Conservation (phyloP, 352 stramenopile genomes). For the Hyaloperonospora arabidopsidis region DNA sequence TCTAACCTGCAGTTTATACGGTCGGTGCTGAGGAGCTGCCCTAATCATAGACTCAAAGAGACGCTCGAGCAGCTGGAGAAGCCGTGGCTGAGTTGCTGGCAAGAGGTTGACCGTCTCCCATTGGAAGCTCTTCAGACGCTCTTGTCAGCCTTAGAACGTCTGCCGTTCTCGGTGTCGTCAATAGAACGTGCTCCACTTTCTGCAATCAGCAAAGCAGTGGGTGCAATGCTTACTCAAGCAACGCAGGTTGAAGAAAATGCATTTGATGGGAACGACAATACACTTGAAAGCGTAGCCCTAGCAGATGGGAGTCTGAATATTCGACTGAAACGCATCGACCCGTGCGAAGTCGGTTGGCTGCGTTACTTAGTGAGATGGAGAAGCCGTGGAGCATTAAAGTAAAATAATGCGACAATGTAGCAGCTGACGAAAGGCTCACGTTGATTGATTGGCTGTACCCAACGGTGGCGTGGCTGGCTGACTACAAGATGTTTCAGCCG, state of each 20-base stretch:
- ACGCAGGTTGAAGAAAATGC: conserved; percentile 8
- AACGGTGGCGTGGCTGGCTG: conserved; percentile 60
- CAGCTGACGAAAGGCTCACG: neutral
- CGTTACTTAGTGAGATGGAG: conserved; percentile 56
- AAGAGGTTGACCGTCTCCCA: conserved; percentile 26
- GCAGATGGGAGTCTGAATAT: conserved; percentile 37
- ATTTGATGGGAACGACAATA: conserved; percentile 34
- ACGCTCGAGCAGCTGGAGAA: conserved; percentile 27
- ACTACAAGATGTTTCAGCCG: conserved; percentile 72
- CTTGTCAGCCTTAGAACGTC: conserved; percentile 36
- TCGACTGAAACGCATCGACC: conserved; percentile 44
- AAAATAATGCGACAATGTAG: conserved; percentile 3
- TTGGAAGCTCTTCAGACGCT: conserved; percentile 32
- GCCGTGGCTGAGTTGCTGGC: conserved; percentile 48
- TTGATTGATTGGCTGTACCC: conserved; percentile 50
- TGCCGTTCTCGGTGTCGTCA: conserved; percentile 35
- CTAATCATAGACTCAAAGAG: conserved; percentile 34
- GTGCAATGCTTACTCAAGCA: conserved; percentile 20
- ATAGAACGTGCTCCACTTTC: conserved; percentile 27
- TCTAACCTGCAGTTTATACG: conserved; percentile 44
- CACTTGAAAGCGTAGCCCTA: conserved; percentile 29
- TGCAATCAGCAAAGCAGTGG: conserved; percentile 27
- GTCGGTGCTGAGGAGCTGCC: conserved; percentile 30
- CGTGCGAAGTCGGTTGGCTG: conserved; percentile 32
- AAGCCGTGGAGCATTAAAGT: conserved; percentile 65